Evolutionary conservation across 78 protist species (phyloP).

Genomic region (Dictyostelium citrinum): DNA sequence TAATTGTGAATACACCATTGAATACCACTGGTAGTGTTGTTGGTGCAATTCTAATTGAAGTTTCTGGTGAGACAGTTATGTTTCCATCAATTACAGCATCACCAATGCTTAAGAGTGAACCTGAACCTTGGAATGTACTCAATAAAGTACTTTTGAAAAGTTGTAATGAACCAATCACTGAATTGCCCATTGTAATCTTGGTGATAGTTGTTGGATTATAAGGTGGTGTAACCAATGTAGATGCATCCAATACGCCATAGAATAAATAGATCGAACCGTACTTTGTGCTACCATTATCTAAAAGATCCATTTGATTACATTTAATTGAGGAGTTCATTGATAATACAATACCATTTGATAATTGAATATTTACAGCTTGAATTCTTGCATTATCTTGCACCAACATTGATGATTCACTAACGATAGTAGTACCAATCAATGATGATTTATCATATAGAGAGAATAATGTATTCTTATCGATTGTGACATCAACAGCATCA

Average conservation of each 20-base stretch:
- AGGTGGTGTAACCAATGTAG: background rate
- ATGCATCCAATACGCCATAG: background rate
- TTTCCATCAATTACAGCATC: background rate
- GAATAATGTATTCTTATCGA: background rate
- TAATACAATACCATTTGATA: background rate
- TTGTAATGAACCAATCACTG: background rate
- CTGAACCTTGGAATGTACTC: background rate
- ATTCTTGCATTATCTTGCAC: background rate
- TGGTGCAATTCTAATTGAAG: background rate
- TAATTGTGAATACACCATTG: background rate
- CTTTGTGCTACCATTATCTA: background rate
- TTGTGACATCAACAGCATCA: background rate
- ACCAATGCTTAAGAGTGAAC: background rate
- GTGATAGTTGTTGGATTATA: background rate
- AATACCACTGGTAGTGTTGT: background rate
- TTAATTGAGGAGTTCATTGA: background rate
- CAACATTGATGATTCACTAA: background rate
- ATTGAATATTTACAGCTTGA: background rate
- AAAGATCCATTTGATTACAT: background rate
- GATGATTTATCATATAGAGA: background rate
- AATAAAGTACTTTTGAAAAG: background rate
- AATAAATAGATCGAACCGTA: background rate
- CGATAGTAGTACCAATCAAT: background rate
- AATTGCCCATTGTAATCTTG: background rate
- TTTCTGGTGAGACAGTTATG: background rate